These are phyloP conservation scores for Tylopilus orsonianus DNA, from an alignment of 1,284 basidiomycete genomes.

Conservation along the genomic window DNA sequence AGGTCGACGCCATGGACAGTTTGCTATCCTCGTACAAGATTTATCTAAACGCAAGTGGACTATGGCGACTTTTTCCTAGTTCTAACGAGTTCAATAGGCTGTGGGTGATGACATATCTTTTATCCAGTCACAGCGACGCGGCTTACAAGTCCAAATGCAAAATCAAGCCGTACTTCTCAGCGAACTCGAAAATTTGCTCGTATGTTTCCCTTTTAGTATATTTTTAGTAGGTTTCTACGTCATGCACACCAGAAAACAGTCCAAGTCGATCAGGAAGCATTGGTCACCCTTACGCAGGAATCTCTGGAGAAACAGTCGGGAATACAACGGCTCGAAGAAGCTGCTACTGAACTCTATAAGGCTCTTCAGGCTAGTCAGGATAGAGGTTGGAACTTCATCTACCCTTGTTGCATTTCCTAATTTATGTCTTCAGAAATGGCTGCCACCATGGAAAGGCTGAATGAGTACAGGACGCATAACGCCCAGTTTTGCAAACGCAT, in stretches of 20 bases:
- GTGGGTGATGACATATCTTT: slow-evolving; percentile 93
- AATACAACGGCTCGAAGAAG: slow-evolving; percentile 78
- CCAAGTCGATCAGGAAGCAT: slow-evolving; percentile 79
- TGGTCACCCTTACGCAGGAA: slow-evolving; percentile 81
- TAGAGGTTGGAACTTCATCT: slow-evolving; percentile 52
- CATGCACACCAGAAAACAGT: slow-evolving; percentile 76
- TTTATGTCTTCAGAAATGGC: slow-evolving; percentile 69
- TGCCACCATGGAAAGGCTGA: slow-evolving; percentile 87
- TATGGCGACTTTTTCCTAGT: not conserved
- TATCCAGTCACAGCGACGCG: slow-evolving; percentile 96
- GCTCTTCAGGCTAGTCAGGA: slow-evolving; percentile 91
- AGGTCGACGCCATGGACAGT: slow-evolving; percentile 86
- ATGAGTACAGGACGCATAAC: slow-evolving; percentile 88
- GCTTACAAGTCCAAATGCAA: slow-evolving; percentile 95
- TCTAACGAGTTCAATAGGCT: slow-evolving; percentile 51
- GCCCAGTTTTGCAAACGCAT: slow-evolving; percentile 90
- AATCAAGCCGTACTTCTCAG: slow-evolving; percentile 85
- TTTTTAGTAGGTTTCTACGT: slow-evolving; percentile 4
- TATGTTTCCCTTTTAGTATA: slow-evolving; percentile 35
- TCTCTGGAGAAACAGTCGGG: slow-evolving; percentile 78
- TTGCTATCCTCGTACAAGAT: slow-evolving; percentile 90
- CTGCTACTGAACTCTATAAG: slow-evolving; percentile 91
- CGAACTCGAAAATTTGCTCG: slow-evolving; percentile 84
- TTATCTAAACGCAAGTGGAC: slow-evolving; percentile 77
- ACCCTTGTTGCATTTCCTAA: slow-evolving; percentile 1